A percentile compares a stretch with the other conserved stretches of the same genome.
Conservation (phyloP, 2,329 filamentous ascomycete species). For the Diaporthe velutina region DNA sequence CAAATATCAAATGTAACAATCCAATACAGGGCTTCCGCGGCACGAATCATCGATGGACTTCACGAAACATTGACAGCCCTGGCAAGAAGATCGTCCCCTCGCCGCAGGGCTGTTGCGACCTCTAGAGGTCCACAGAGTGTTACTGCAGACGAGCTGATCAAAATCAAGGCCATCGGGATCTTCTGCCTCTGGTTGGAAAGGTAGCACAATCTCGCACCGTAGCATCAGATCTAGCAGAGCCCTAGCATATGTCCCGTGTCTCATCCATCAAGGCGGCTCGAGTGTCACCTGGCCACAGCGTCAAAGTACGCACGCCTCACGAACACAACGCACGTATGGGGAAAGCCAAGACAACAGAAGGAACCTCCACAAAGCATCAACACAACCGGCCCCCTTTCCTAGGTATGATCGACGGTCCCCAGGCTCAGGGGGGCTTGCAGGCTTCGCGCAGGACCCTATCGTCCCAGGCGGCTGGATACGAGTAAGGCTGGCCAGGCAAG, state of each 20-base stretch:
- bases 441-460: background rate
- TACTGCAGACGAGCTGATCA: background rate
- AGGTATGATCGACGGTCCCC: background rate
- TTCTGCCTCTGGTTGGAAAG: background rate
- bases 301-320: background rate
- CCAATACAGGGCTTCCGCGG: background rate
- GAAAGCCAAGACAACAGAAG: background rate
- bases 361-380: background rate
- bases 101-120: background rate
- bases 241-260: background rate
- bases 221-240: background rate
- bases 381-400: background rate
- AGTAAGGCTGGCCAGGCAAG: constrained; percentile 26
- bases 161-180: background rate
- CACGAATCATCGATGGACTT: background rate
- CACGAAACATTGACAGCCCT: background rate
- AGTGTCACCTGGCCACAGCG: constrained; percentile 11
- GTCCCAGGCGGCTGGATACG: background rate
- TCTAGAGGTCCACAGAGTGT: background rate
- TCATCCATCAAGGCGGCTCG: background rate
- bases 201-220: background rate
- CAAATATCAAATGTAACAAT: background rate
- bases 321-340: background rate
- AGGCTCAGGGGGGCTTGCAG: background rate
- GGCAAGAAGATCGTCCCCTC: background rate